phyloP scores from a whole-genome alignment of 2,329 filamentous ascomycete genomes.

The Venturia effusa region DNA sequence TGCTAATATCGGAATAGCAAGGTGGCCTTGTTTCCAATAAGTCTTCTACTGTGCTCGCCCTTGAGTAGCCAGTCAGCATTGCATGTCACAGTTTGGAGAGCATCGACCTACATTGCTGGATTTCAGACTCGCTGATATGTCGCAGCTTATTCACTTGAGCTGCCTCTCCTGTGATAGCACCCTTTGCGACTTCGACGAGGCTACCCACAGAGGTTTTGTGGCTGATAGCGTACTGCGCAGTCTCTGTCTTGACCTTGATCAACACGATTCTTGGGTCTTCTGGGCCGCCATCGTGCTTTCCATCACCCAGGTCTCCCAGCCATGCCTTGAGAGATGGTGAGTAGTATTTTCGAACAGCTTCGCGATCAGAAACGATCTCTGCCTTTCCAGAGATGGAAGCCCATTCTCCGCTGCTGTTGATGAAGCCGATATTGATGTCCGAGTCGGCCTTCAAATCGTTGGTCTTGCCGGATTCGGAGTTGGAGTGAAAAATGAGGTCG shows the following conservation, averaged over 20 bases:
- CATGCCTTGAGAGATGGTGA: conserved; percentile 65
- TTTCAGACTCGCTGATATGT: conserved; percentile 57
- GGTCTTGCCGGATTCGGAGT: conserved; percentile 82
- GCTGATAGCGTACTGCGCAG: conserved; percentile 54
- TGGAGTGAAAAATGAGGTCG: conserved; percentile 83
- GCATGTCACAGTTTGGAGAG: not conserved
- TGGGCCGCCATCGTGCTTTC: conserved; percentile 69
- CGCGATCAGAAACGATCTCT: conserved; percentile 57
- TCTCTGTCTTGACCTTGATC: conserved; percentile 63
- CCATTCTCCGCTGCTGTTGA: conserved; percentile 70
- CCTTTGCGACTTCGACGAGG: conserved; percentile 63
- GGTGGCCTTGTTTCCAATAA: not conserved
- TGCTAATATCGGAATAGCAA: not conserved
- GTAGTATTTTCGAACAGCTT: conserved; percentile 59
- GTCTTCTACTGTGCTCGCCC: not conserved
- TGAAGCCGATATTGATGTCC: conserved; percentile 72
- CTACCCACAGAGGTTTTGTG: conserved; percentile 53
- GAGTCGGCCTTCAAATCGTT: conserved; percentile 64
- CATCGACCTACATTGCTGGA: conserved; percentile 46
- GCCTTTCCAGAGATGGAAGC: conserved; percentile 72
- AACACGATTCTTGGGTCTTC: conserved; percentile 73
- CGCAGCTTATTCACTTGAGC: conserved; percentile 66
- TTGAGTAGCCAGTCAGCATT: not conserved
- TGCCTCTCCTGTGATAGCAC: conserved; percentile 58
- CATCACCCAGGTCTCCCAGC: conserved; percentile 68